phyloP scores from a whole-genome alignment of 208 protist genomes.

The Crithidia acanthocephali region DNA sequence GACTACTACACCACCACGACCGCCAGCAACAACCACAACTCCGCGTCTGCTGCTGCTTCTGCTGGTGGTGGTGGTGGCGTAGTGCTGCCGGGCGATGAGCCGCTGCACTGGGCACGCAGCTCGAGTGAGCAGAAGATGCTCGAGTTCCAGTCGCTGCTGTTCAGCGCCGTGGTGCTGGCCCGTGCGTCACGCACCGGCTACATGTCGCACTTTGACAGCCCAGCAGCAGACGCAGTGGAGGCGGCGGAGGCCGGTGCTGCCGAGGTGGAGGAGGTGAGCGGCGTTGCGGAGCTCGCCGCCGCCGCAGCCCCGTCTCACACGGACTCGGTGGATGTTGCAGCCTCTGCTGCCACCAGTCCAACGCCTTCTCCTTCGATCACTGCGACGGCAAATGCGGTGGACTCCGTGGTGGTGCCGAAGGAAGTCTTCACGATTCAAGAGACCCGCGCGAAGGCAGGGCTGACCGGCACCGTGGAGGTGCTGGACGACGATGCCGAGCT shows the following conservation, averaged over 20 bases:
- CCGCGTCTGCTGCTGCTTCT: neutral
- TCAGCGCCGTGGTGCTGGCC: conserved; percentile 40
- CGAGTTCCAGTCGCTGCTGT: conserved; percentile 56
- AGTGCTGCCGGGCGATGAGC: conserved; percentile 39
- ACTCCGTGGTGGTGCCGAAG: conserved; percentile 36
- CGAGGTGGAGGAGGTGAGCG: neutral
- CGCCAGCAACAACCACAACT: conserved; percentile 15
- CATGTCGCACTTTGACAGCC: neutral
- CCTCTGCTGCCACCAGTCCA: neutral
- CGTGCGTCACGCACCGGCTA: conserved; percentile 9
- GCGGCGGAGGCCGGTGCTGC: neutral
- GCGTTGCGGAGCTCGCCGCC: no score
- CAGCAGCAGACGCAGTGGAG: neutral
- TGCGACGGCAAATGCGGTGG: conserved; percentile 3
- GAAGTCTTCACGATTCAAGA: conserved; percentile 41
- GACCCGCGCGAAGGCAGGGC: conserved; percentile 26
- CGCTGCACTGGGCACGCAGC: conserved; percentile 50
- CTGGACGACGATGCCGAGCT: conserved; percentile 34
- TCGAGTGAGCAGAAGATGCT: conserved; percentile 49
- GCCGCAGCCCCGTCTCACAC: no score
- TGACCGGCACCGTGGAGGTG: conserved; percentile 39
- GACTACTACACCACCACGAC: conserved; percentile 38
- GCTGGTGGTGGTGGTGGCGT: conserved; percentile 1
- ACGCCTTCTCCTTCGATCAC: neutral
- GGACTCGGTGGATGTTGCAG: neutral